phyloP scores from a whole-genome alignment of 257 asterid genomes.

The Plantago elongata region DNA sequence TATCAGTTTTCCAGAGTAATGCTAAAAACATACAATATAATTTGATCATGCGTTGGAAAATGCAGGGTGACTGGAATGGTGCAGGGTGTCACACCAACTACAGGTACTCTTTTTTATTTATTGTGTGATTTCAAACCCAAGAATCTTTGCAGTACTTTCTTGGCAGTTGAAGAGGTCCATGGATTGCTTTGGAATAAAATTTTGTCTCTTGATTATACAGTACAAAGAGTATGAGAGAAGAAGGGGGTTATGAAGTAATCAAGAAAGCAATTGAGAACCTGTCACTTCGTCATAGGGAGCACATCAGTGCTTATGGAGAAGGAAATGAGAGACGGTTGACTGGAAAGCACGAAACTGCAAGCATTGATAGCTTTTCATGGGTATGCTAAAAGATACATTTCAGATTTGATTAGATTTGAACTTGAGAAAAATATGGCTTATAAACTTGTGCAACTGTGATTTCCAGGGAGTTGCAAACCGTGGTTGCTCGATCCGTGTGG shows the following conservation, averaged over 20 bases:
- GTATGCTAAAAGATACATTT: conserved; percentile 34
- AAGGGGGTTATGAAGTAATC: conserved; percentile 88
- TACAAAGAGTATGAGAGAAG: conserved; percentile 93
- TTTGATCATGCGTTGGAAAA: conserved; percentile 4
- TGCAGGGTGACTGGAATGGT: conserved; percentile 97
- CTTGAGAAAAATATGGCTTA: neutral
- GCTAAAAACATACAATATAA: conserved; percentile 11
- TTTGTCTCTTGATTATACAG: conserved; percentile 33
- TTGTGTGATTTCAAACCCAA: neutral
- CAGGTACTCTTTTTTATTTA: conserved; percentile 41
- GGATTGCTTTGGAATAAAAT: conserved; percentile 4
- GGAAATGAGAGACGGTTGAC: conserved; percentile 97
- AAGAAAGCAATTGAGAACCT: conserved; percentile 93
- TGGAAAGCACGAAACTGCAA: conserved; percentile 96
- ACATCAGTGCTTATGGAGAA: conserved; percentile 97
- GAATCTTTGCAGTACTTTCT: neutral
- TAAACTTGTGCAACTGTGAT: neutral
- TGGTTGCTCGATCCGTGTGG: conserved; percentile 98
- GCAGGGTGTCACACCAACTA: conserved; percentile 95
- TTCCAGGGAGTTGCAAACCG: conserved; percentile 98
- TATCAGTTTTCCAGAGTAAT: neutral
- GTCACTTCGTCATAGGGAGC: conserved; percentile 88
- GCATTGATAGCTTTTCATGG: conserved; percentile 83
- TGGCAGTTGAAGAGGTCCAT: neutral
- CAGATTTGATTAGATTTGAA: neutral